These are phyloP conservation scores for Clonostachys chloroleuca DNA, from an alignment of 2,329 filamentous ascomycete species.

Conservation along the genomic window DNA sequence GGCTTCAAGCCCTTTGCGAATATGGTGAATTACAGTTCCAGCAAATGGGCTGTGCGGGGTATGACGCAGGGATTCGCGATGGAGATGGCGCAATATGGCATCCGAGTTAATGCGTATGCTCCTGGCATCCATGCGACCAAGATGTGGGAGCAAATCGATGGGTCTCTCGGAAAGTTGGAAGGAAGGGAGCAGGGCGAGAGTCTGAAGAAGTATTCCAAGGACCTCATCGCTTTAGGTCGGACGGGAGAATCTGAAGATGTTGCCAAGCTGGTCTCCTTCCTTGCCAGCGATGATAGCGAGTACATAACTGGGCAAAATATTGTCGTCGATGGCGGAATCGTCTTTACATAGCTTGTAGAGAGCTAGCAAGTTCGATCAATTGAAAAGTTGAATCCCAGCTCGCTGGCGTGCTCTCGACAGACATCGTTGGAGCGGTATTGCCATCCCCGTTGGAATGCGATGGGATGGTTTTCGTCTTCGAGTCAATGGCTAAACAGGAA, in stretches of 20 bases:
- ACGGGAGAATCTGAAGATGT: slow-evolving; percentile 61
- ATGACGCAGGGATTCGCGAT: slow-evolving; percentile 63
- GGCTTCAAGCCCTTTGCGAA: slow-evolving; percentile 45
- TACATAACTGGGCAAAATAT: slow-evolving; percentile 65
- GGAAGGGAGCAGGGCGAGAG: slow-evolving; percentile 47
- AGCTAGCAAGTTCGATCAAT: too few relatives aligned
- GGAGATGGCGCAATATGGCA: slow-evolving; percentile 59
- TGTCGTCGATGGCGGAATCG: slow-evolving; percentile 56
- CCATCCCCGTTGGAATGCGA: too few relatives aligned
- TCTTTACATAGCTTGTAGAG: slow-evolving; percentile 26
- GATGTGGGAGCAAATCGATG: slow-evolving; percentile 68
- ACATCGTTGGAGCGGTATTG: too few relatives aligned
- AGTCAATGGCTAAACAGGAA: too few relatives aligned
- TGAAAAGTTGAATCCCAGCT: too few relatives aligned
- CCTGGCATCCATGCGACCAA: slow-evolving; percentile 63
- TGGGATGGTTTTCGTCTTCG: too few relatives aligned
- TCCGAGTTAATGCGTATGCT: slow-evolving; percentile 64
- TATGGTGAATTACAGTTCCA: slow-evolving; percentile 58
- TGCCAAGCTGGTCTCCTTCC: slow-evolving; percentile 55
- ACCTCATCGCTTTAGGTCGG: slow-evolving; percentile 52
- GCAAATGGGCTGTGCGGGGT: slow-evolving; percentile 64
- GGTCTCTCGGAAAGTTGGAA: slow-evolving; percentile 35
- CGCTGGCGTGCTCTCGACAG: too few relatives aligned
- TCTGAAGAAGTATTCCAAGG: slow-evolving; percentile 47
- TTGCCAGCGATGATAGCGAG: slow-evolving; percentile 54